Conservation (phyloP, 202 grass and related monocot genomes). For the Brachypodium distachyon region DNA sequence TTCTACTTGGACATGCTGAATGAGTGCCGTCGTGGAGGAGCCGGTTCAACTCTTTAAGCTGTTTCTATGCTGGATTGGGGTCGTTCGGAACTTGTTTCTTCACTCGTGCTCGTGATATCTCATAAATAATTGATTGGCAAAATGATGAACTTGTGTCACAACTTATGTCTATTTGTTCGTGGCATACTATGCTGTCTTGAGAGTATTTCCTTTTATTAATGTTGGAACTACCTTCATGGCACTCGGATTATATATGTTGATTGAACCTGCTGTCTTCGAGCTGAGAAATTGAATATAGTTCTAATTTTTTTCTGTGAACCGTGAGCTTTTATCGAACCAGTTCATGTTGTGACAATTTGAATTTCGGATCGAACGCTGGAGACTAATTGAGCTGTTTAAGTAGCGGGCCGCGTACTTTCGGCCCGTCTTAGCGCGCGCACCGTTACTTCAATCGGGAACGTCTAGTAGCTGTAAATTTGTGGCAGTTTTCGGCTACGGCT, state of each 20-base stretch:
- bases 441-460: no score
- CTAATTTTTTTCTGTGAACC: no score
- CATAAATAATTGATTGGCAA: constrained; percentile 26
- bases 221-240: not conserved
- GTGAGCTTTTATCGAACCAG: no score
- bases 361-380: no score
- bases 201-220: constrained; percentile 1
- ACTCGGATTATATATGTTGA: constrained; percentile 2
- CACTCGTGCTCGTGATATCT: constrained; percentile 18
- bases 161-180: not conserved
- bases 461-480: no score
- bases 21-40: constrained; percentile 61
- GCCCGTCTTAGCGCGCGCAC: no score
- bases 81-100: not conserved
- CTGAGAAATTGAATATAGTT: not conserved
- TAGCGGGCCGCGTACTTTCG: no score
- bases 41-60: constrained; percentile 29
- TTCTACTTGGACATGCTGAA: constrained; percentile 93
- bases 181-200: not conserved
- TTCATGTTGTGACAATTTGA: no score
- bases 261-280: not conserved
- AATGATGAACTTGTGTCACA: not conserved
- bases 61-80: not conserved
- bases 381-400: no score
- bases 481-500: no score